phyloP scores from a whole-genome alignment of 2,329 filamentous ascomycete species.

The Coleophoma eucalyptorum region DNA sequence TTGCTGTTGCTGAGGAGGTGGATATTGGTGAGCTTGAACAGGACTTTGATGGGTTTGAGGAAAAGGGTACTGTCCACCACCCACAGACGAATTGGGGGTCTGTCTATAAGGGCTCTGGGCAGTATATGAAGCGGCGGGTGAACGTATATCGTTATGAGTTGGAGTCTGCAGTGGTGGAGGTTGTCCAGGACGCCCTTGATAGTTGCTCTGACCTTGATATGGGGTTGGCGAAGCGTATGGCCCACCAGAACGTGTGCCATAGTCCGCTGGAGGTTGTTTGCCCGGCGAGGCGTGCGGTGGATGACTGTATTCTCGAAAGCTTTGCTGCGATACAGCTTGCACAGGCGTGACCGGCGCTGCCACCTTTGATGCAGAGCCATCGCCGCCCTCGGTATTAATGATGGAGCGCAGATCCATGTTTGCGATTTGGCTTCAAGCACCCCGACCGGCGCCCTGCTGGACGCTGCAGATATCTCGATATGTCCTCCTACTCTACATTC shows the following conservation, averaged over 20 bases:
- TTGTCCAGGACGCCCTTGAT: constrained; percentile 26
- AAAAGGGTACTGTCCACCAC: constrained; percentile 24
- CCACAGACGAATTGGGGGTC: constrained; percentile 22
- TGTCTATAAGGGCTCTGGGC: constrained; percentile 29
- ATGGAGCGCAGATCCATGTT: constrained; percentile 49
- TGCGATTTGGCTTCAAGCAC: constrained; percentile 20
- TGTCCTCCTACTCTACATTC: constrained; percentile 10
- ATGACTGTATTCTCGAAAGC: constrained; percentile 26
- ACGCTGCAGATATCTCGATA: constrained; percentile 16
- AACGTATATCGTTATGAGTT: constrained; percentile 32
- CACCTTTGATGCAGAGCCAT: constrained; percentile 18
- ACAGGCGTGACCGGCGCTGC: constrained; percentile 26
- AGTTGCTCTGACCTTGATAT: constrained; percentile 17
- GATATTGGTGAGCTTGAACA: constrained; percentile 26
- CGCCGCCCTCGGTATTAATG: constrained; percentile 38
- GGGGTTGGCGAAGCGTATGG: constrained; percentile 26
- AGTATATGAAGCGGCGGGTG: constrained; percentile 33
- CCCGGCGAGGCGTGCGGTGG: constrained; percentile 22
- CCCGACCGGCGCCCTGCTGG: constrained; percentile 17
- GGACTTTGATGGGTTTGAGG: constrained; percentile 25
- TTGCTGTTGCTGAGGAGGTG: constrained; percentile 18
- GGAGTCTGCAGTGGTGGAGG: constrained; percentile 39
- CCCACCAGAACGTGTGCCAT: constrained; percentile 18
- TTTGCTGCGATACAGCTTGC: constrained; percentile 19
- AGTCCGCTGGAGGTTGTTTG: constrained; percentile 28